Base-by-base conservation (phyloP, 495 filamentous ascomycete genomes). In the Chaetomium cochliodes region DNA sequence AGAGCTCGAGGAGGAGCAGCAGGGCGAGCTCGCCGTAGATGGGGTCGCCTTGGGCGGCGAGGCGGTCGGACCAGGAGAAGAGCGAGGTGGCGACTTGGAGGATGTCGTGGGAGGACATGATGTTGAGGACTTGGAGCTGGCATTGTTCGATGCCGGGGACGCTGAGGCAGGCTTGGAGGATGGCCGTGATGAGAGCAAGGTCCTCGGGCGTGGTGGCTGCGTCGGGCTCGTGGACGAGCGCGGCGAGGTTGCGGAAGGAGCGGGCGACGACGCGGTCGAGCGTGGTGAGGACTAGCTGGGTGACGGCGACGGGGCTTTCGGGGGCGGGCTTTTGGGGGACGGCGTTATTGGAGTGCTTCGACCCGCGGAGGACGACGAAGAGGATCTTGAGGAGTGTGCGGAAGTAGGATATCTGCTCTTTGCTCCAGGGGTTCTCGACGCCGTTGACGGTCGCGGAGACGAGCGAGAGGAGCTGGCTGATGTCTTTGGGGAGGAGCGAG, bases 1-100 rank as follows among this genome's bases (percentile, higher is more conserved):
- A 96, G 37, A 99, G 81, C 68, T 93, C 91, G 57, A 96, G 85
- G 20, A 99, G 86, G 74, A 97, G 93, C 20, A 90, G 83, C 11
- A 97, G 82, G 69, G 89, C 89, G 20, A 97, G 79, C 69, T 97
- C 92, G 66, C 92, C 96, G 77, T 97, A 97, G 51, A 99, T 80
- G n/a, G 94, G 96, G 67, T 98, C 93, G 33, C 88, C 86, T 58
- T 87, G 84, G 44, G 86, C 80, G 5, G 83, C 78, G 50, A 94
- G 82, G 65, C 87, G 86, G 74, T 98, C 91, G 18, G 94, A 86
- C 96, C 96, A 99, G 7, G 91, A 96, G 75, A 96, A 97, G 56
- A 99, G 82, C 15, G 90, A 91, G 18, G 88, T 88, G 0, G 92
- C 92, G 57, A 90, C 88, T 65, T 93, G 88, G n/a, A 87, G 82